Evolutionary conservation across 2,329 filamentous ascomycete genomes (phyloP).

Genomic region (Botrytis sinoallii): DNA sequence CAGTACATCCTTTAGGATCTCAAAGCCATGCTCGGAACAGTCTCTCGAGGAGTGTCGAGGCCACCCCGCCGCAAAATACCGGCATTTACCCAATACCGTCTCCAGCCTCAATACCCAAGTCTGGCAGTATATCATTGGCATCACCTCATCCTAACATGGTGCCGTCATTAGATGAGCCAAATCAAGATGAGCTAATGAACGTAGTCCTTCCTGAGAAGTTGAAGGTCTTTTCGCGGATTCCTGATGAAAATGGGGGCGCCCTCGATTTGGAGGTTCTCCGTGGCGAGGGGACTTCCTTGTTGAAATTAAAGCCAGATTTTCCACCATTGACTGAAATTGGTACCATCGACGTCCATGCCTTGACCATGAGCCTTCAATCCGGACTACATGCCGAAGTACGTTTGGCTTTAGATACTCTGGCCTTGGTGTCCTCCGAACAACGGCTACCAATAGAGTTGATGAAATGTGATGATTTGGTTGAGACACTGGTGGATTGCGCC

Average conservation of each 20-base stretch:
- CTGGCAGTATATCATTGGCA: constrained; percentile 28
- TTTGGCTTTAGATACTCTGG: constrained; percentile 80
- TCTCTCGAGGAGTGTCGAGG: constrained; percentile 51
- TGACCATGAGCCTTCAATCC: constrained; percentile 86
- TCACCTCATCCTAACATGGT: constrained; percentile 31
- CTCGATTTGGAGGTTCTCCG: constrained; percentile 42
- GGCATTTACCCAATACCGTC: constrained; percentile 47
- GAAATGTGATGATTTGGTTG: constrained; percentile 82
- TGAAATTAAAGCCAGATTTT: constrained; percentile 68
- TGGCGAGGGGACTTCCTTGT: constrained; percentile 49
- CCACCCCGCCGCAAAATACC: constrained; percentile 36
- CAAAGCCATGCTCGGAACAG: constrained; percentile 50
- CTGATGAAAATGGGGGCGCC: constrained; percentile 63
- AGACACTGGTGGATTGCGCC: constrained; percentile 84
- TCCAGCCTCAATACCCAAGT: constrained; percentile 40
- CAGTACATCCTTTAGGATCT: constrained; percentile 40
- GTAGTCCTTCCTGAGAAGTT: constrained; percentile 42
- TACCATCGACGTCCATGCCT: constrained; percentile 82
- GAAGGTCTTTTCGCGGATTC: constrained; percentile 39
- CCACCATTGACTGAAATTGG: constrained; percentile 77
- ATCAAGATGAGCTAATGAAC: neutral
- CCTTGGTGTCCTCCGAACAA: constrained; percentile 59
- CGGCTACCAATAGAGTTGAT: constrained; percentile 63
- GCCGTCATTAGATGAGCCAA: constrained; percentile 23
- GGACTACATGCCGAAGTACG: constrained; percentile 89